Evolutionary conservation across 768 basidiomycete species (phyloP).

Genomic region (Tylopilus rubrobrunneus): DNA sequence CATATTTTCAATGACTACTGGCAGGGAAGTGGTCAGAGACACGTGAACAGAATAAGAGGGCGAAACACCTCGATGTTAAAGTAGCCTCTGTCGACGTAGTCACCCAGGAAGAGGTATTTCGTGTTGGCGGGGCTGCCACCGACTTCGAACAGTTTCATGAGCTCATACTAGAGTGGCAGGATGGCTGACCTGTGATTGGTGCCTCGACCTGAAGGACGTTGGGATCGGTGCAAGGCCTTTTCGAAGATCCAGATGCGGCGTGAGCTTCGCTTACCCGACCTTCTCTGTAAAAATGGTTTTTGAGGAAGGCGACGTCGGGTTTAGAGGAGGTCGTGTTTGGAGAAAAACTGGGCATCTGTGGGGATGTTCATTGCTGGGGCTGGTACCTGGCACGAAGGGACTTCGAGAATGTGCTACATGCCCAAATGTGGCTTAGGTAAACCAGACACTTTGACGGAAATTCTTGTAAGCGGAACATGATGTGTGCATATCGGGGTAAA

Average conservation of each 20-base stretch:
- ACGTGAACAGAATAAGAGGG: neutral
- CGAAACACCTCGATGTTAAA: conserved; percentile 81
- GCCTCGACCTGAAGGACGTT: conserved; percentile 95
- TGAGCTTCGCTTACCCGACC: conserved; percentile 92
- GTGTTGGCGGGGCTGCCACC: conserved; percentile 94
- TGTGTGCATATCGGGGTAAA: no score
- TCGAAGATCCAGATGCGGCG: conserved; percentile 85
- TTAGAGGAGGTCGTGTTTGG: conserved; percentile 75
- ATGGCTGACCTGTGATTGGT: conserved; percentile 81
- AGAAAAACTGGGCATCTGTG: conserved; percentile 92
- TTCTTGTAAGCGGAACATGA: no score
- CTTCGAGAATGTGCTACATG: no score
- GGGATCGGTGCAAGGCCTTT: conserved; percentile 74
- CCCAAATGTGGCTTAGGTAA: no score
- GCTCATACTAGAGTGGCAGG: conserved; percentile 61
- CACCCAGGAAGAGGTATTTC: conserved; percentile 87
- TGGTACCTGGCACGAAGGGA: conserved; percentile 66
- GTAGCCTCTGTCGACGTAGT: conserved; percentile 92
- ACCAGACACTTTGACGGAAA: no score
- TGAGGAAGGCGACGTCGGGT: conserved; percentile 93
- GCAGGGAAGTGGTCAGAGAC: neutral
- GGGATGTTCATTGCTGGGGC: conserved; percentile 93
- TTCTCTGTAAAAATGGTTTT: conserved; percentile 99
- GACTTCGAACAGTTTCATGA: conserved; percentile 95
- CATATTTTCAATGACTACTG: conserved; percentile 98